Conservation (phyloP, 805 yeast genomes). For the Candida arabinofermentans region DNA sequence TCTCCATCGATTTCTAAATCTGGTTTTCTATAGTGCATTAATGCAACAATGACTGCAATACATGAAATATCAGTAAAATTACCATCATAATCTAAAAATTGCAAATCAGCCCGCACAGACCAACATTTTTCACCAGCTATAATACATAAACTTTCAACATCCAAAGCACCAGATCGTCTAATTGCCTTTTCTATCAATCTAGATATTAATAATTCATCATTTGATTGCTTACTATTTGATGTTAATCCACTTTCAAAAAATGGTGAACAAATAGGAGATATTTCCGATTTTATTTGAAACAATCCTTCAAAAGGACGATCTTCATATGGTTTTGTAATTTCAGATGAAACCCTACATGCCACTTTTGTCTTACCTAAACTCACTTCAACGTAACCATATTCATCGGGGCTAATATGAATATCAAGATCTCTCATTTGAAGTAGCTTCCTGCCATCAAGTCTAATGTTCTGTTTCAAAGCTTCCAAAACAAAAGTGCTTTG, state of each 20-base stretch:
- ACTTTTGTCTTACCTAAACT: constrained; percentile 71
- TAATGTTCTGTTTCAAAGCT: constrained; percentile 54
- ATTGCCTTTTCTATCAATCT: constrained; percentile 89
- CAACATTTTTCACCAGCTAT: constrained; percentile 90
- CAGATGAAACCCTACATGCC: constrained; percentile 69
- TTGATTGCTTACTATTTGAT: constrained; percentile 42
- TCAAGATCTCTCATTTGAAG: constrained; percentile 61
- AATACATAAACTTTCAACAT: constrained; percentile 85
- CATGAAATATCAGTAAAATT: constrained; percentile 88
- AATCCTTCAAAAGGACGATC: constrained; percentile 94
- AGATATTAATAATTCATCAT: constrained; percentile 75
- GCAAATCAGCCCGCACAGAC: constrained; percentile 87
- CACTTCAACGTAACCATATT: constrained; percentile 79
- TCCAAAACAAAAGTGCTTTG: constrained; percentile 61
- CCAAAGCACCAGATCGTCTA: constrained; percentile 85
- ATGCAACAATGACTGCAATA: constrained; percentile 82
- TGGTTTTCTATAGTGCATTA: constrained; percentile 79
- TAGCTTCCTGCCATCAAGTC: constrained; percentile 68
- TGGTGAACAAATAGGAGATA: constrained; percentile 86
- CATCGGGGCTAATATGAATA: constrained; percentile 56
- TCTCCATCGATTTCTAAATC: constrained; percentile 73
- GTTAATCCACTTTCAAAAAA: constrained; percentile 65
- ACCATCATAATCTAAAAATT: constrained; percentile 87
- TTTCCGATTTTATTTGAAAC: constrained; percentile 79
- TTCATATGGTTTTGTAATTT: constrained; percentile 74